A percentile compares a stretch with the other conserved stretches of the same genome.
Evolutionary conservation across 1,284 basidiomycete genomes (phyloP).

Genomic region (Ceratobasidium sp.): DNA sequence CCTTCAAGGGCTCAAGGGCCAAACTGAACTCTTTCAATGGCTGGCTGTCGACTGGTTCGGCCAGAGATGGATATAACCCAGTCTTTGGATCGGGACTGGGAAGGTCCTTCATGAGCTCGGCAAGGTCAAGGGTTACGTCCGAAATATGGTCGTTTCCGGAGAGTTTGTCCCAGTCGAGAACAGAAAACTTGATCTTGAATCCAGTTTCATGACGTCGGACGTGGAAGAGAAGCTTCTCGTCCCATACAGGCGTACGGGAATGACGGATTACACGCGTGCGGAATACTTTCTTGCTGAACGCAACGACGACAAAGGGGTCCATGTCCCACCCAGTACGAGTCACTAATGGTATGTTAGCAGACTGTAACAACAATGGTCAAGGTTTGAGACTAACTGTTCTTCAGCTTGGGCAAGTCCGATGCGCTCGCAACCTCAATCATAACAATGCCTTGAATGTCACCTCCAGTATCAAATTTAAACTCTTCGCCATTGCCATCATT

Average conservation of each 20-base stretch:
- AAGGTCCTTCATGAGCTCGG: slow-evolving; percentile 78
- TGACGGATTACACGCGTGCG: slow-evolving; percentile 92
- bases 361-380: background rate
- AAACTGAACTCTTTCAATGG: slow-evolving; percentile 78
- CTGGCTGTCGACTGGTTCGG: slow-evolving; percentile 62
- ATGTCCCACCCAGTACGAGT: slow-evolving; percentile 92
- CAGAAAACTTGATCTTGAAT: slow-evolving; percentile 82
- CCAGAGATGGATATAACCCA: slow-evolving; percentile 73
- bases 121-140: slow-evolving; percentile 77
- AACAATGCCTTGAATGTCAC: slow-evolving; percentile 93
- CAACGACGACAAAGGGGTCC: slow-evolving; percentile 97
- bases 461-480: slow-evolving; percentile 76
- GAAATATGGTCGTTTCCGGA: slow-evolving; percentile 91
- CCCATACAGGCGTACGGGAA: slow-evolving; percentile 91
- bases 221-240: slow-evolving; percentile 96
- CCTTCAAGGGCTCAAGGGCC: slow-evolving; percentile 68
- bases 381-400: slow-evolving; percentile 76
- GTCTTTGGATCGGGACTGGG: slow-evolving; percentile 80
- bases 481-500: slow-evolving; percentile 58
- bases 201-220: slow-evolving; percentile 88
- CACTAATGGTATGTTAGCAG: slow-evolving; percentile 63
- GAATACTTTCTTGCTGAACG: slow-evolving; percentile 97
- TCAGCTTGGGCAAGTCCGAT: slow-evolving; percentile 85
- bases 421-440: slow-evolving; percentile 85
- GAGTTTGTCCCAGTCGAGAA: slow-evolving; percentile 96